phyloP scores from a whole-genome alignment of 2,329 filamentous ascomycete species.

The Xylaria sp. region DNA sequence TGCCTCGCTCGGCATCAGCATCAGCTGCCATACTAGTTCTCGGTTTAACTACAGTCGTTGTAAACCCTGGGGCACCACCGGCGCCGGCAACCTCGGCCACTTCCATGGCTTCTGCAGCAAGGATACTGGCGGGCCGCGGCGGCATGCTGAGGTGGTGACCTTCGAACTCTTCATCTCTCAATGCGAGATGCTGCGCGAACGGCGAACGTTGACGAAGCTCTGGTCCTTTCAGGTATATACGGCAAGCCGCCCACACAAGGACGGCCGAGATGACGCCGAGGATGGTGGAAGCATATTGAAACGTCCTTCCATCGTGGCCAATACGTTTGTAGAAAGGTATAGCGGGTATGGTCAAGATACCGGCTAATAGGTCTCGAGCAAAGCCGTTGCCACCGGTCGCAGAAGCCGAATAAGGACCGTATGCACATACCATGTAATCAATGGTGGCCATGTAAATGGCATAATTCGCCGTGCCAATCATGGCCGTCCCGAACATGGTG shows the following conservation, averaged over 20 bases:
- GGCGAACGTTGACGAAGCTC: constrained; percentile 45
- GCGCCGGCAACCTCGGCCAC: background rate
- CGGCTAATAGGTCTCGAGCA: constrained; percentile 59
- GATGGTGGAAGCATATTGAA: constrained; percentile 51
- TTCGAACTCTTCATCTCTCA: constrained; percentile 26
- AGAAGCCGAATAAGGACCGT: constrained; percentile 60
- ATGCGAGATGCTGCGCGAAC: constrained; percentile 56
- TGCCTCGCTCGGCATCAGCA: background rate
- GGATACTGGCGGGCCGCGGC: constrained; percentile 14
- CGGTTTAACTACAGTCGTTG: background rate
- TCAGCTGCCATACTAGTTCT: background rate
- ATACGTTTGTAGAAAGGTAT: constrained; percentile 51
- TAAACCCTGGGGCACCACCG: background rate
- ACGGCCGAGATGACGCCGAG: constrained; percentile 47
- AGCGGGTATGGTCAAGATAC: constrained; percentile 58
- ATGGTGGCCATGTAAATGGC: constrained; percentile 63
- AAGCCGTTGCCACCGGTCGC: constrained; percentile 64
- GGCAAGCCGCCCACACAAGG: constrained; percentile 49
- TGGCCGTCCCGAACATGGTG: constrained; percentile 53
- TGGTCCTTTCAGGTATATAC: constrained; percentile 54
- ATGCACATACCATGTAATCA: constrained; percentile 63
- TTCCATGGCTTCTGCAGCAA: constrained; percentile 8
- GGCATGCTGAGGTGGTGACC: constrained; percentile 19
- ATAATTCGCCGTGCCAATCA: constrained; percentile 61
- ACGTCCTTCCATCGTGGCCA: constrained; percentile 42